A percentile compares a stretch with the other conserved stretches of the same genome.
phyloP scores from a whole-genome alignment of 192 early-diverging fungal species.

The Radiomyces spectabilis region DNA sequence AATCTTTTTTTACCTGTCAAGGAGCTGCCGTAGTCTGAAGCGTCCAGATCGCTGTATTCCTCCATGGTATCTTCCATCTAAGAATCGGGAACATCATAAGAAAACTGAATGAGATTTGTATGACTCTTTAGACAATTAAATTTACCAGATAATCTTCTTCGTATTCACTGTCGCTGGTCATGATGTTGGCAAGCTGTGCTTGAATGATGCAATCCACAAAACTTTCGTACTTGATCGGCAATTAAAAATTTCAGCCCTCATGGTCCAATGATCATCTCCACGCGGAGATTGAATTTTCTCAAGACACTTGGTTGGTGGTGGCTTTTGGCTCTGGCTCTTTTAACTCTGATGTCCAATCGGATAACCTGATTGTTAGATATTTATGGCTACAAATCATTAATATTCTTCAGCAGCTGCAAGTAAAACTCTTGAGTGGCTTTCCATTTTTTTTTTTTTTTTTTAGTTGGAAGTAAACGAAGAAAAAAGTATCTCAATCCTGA shows the following conservation, averaged over 20 bases:
- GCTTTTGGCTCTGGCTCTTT: no score
- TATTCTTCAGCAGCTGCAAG: neutral
- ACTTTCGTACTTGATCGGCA: no score
- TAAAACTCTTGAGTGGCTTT: neutral
- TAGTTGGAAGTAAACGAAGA: neutral
- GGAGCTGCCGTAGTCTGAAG: slow-evolving; percentile 2
- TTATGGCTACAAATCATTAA: neutral
- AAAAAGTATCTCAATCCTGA: no score
- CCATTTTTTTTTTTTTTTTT: neutral
- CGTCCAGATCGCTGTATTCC: slow-evolving; percentile 10
- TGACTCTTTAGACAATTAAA: neutral
- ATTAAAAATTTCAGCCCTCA: no score
- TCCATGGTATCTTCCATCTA: slow-evolving; percentile 23
- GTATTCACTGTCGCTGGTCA: slow-evolving; percentile 26
- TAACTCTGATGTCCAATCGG: no score
- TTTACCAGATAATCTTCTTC: slow-evolving; percentile 21
- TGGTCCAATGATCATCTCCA: no score
- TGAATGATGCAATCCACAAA: no score
- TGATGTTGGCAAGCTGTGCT: neutral
- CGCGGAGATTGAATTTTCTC: no score
- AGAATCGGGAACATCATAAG: neutral
- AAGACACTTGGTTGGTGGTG: no score
- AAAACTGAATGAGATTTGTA: neutral
- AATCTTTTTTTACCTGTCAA: slow-evolving; percentile 11
- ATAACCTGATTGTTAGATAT: no score